Percentiles rank a stretch among this genome's conserved stretches.
Evolutionary conservation across 192 early-diverging fungal genomes (phyloP).

Genomic region (Mortierella claussenii): DNA sequence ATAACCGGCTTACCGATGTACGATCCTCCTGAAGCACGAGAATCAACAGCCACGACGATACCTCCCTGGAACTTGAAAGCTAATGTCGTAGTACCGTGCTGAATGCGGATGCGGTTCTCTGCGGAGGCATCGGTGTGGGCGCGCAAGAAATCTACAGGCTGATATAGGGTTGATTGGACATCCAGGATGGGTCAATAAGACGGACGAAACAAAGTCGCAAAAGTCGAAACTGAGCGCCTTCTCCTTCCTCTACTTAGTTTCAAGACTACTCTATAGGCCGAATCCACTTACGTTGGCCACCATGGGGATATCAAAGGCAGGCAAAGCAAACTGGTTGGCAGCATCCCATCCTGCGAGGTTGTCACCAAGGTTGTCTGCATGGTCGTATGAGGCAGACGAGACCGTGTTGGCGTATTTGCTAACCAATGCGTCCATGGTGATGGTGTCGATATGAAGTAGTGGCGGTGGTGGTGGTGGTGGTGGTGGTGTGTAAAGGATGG

Average conservation of each 20-base stretch:
- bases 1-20: constrained; percentile 84
- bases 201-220: no score
- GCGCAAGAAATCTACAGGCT: constrained; percentile 91
- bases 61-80: constrained; percentile 97
- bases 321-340: constrained; percentile 61
- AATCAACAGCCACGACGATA: constrained; percentile 96
- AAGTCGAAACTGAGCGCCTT: no score
- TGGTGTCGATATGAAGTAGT: background rate
- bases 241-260: no score
- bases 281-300: constrained; percentile 59
- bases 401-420: constrained; percentile 49
- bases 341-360: constrained; percentile 58
- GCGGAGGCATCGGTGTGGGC: constrained; percentile 82
- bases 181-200: no score
- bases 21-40: constrained; percentile 91
- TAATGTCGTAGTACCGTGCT: constrained; percentile 97
- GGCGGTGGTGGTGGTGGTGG: background rate
- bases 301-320: constrained; percentile 67
- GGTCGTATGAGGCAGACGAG: constrained; percentile 29
- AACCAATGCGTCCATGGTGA: constrained; percentile 51
- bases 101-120: constrained; percentile 88
- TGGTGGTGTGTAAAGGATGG: background rate
- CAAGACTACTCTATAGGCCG: constrained; percentile 91
- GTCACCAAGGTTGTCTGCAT: constrained; percentile 26
- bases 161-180: no score